Evolutionary conservation across 2,329 filamentous ascomycete species (phyloP), one percentile per base, ranked within the genome.

Genomic region (Claviceps sp.): DNA sequence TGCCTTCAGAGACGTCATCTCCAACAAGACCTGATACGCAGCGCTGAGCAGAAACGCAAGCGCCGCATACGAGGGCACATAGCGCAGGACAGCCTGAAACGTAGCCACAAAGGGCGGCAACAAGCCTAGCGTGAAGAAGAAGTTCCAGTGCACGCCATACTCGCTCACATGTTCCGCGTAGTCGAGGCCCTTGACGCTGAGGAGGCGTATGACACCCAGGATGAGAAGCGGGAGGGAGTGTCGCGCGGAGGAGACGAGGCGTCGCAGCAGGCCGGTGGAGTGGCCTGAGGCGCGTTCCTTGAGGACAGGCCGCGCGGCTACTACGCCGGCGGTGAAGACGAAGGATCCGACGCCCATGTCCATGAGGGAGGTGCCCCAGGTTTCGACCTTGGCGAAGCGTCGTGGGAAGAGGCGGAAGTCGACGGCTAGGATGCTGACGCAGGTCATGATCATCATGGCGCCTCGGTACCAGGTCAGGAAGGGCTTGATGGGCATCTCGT

Each of bases 321-420:
- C 89, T 38, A 96, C 73, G 22, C 93, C 93, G 16, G 86, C 87
- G 2, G 89, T 89, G 69, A 95, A 98, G 60, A 98, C 93, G 70
- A 98, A 98, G 13, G 90, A 95, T 30, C 93, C 93, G 47, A 98
- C 93, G 48, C 93, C 93, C 61, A 97, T 76, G 65, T 98, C 93
- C 93, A 98, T 98, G 56, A 98, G 72, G n/a, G 91, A 97, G 1
- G 91, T 96, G 51, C 93, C 93, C 89, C 93, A 98, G n/a, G 88
- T 96, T 69, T 98, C 93, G 2, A 95, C 93, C 72, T 98, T 98
- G 53, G 89, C 93, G 65, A 97, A 97, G 37, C 93, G 84, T 30
- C 93, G 81, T 2, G 93, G 93, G 62, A 98, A 98, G 54, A 96
- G 75, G 17, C 77, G 82, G 65, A 98, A 98, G 68, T 98, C 93